A percentile compares a stretch with the other conserved stretches of the same genome.
phyloP scores from a whole-genome alignment of 1,284 basidiomycete species.

The Puccinia horiana region DNA sequence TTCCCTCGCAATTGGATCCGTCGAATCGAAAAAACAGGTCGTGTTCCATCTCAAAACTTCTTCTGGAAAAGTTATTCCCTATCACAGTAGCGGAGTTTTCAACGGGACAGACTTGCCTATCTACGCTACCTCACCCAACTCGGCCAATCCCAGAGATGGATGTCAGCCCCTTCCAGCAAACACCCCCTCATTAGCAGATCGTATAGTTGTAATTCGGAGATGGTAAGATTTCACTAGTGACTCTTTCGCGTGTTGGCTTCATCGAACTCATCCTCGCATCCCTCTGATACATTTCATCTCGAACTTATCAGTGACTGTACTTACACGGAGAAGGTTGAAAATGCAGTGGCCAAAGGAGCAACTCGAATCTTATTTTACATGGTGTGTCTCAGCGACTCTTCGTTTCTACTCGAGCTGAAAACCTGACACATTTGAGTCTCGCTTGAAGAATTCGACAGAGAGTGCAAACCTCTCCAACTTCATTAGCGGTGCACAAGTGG shows the following conservation, averaged over 20 bases:
- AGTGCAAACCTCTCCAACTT: conserved; percentile 10
- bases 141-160: conserved; percentile 12
- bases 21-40: conserved; percentile 1
- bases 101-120: conserved; percentile 27
- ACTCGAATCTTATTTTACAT: conserved; percentile 43
- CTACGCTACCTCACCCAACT: conserved; percentile 27
- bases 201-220: neutral
- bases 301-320: conserved; percentile 21
- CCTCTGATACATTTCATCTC: neutral
- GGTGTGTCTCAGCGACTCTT: conserved; percentile 7
- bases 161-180: conserved; percentile 25
- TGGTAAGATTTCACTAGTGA: neutral
- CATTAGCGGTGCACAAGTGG: conserved; percentile 19
- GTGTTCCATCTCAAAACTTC: conserved; percentile 3
- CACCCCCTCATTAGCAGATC: neutral
- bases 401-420: neutral
- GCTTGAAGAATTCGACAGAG: conserved; percentile 24
- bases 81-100: conserved; percentile 20
- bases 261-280: neutral
- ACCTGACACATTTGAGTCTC: neutral
- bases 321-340: conserved; percentile 13
- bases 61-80: conserved; percentile 10
- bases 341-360: conserved; percentile 39
- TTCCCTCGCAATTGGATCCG: conserved; percentile 42
- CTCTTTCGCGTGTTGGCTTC: neutral